Conservation (phyloP, 495 filamentous ascomycete genomes). For the Hypoxylon fragiforme region DNA sequence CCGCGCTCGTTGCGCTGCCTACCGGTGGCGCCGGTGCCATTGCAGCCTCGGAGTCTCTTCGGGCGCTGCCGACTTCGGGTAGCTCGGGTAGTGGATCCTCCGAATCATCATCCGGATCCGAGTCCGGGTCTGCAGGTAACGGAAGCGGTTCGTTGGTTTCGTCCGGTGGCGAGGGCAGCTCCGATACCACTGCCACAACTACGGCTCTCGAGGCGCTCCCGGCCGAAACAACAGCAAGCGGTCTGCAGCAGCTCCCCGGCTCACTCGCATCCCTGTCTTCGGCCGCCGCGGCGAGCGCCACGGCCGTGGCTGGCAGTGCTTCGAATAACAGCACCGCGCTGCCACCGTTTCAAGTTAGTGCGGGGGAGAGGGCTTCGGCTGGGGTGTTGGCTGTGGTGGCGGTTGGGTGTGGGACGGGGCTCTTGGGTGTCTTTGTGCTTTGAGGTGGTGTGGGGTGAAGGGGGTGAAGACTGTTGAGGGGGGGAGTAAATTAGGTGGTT, state of each 20-base stretch:
- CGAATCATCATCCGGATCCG: background rate
- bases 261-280: constrained; percentile 42
- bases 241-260: constrained; percentile 23
- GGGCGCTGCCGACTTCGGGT: constrained; percentile 1
- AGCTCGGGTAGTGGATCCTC: constrained; percentile 7
- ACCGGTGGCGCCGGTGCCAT: background rate
- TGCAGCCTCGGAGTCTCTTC: background rate
- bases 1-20: constrained; percentile 10
- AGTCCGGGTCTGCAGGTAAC: background rate
- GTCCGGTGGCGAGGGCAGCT: constrained; percentile 2
- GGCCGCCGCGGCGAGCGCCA: constrained; percentile 30
- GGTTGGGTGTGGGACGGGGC: background rate
- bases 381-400: background rate
- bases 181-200: background rate
- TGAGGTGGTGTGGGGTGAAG: background rate
- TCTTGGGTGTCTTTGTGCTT: constrained; percentile 3
- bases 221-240: constrained; percentile 3
- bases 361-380: background rate
- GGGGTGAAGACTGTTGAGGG: background rate
- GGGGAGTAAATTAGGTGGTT: background rate
- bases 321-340: background rate
- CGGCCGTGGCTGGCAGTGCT: background rate
- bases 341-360: constrained; percentile 1
- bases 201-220: constrained; percentile 18
- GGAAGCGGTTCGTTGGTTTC: constrained; percentile 5